Conservation (phyloP, 2,329 filamentous ascomycete species). For the Alternaria sp. region DNA sequence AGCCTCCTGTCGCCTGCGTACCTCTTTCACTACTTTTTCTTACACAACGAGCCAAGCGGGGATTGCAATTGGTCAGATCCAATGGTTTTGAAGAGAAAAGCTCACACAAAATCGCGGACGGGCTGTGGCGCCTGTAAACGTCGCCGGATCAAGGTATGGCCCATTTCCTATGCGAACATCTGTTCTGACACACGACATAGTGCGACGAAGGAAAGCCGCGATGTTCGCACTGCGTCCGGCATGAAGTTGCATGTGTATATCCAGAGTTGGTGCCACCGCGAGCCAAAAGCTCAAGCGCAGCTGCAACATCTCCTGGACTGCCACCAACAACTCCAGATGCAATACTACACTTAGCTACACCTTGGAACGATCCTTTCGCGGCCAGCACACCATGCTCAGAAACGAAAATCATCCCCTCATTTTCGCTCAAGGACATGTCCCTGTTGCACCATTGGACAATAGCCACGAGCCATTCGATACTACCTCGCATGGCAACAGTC, state of each 20-base stretch:
- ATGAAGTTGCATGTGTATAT: constrained; percentile 18
- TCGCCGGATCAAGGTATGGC: constrained; percentile 31
- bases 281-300: neutral
- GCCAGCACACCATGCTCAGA: constrained; percentile 4
- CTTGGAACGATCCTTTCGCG: neutral
- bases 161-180: neutral
- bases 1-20: neutral
- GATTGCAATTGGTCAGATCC: neutral
- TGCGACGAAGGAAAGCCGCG: constrained; percentile 27
- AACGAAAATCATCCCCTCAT: constrained; percentile 1
- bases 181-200: constrained; percentile 6
- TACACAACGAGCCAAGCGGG: neutral
- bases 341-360: neutral
- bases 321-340: constrained; percentile 1
- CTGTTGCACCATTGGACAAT: constrained; percentile 33
- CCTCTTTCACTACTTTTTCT: neutral
- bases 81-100: constrained; percentile 17
- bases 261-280: neutral
- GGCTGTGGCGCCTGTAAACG: constrained; percentile 31
- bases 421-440: constrained; percentile 24
- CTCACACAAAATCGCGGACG: constrained; percentile 29
- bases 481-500: constrained; percentile 3
- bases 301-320: neutral
- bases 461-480: constrained; percentile 22
- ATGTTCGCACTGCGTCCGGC: constrained; percentile 25